Evolutionary conservation across 2,329 filamentous ascomycete genomes (phyloP).

Genomic region (Zymoseptoria tritici): DNA sequence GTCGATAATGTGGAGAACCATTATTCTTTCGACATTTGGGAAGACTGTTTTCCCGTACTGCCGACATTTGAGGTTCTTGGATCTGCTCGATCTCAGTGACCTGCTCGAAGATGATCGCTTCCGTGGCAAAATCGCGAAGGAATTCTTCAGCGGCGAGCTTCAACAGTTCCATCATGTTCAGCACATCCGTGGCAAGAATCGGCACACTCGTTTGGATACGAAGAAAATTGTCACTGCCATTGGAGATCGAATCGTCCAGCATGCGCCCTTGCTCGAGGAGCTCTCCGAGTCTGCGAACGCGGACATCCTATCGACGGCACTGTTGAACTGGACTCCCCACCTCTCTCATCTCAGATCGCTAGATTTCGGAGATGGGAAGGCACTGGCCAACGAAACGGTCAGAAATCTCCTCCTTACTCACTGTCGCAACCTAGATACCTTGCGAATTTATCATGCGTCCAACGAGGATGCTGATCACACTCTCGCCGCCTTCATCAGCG

Average conservation of each 20-base stretch:
- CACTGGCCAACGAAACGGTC: conserved; percentile 49
- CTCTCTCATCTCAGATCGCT: conserved; percentile 53
- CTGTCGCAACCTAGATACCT: conserved; percentile 54
- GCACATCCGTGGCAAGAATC: conserved; percentile 20
- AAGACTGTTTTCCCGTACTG: conserved; percentile 62
- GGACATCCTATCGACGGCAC: conserved; percentile 46
- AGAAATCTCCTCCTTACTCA: conserved; percentile 47
- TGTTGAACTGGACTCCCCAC: conserved; percentile 53
- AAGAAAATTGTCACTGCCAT: conserved; percentile 41
- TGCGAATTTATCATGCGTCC: conserved; percentile 50
- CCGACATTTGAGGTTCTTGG: conserved; percentile 57
- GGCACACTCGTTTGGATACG: conserved; percentile 32
- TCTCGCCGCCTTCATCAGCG: conserved; percentile 51
- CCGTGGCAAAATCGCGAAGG: conserved; percentile 50
- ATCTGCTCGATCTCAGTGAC: conserved; percentile 54
- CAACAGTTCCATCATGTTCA: conserved; percentile 35
- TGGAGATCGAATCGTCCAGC: conserved; percentile 36
- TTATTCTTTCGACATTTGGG: conserved; percentile 58
- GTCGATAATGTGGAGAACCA: conserved; percentile 60
- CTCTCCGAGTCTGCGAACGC: conserved; percentile 28
- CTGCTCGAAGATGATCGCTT: conserved; percentile 57
- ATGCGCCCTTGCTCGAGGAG: conserved; percentile 47
- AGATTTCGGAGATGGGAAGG: conserved; percentile 54
- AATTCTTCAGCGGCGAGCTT: conserved; percentile 47
- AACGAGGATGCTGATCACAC: conserved; percentile 31